Percentiles rank a stretch among this genome's conserved stretches.
Evolutionary conservation across 108 stramenopile genomes (phyloP).

Genomic region (Stephanodiscus triporus): DNA sequence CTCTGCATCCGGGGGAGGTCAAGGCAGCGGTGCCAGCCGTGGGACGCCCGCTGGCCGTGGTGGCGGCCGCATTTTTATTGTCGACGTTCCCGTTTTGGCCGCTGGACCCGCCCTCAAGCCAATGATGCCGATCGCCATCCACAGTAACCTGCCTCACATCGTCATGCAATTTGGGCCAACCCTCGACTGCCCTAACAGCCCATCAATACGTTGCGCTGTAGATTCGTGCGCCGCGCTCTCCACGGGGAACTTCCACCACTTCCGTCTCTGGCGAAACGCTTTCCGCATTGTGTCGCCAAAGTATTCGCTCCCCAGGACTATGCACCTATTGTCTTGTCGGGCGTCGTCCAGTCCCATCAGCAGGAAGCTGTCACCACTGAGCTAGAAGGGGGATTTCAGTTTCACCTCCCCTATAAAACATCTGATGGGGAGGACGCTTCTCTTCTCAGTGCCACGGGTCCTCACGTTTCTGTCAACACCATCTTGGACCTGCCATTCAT

Average conservation of each 20-base stretch:
- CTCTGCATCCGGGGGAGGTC: neutral
- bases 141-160: too few relatives aligned
- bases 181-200: too few relatives aligned
- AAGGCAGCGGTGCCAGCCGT: too few relatives aligned
- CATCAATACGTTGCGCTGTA: too few relatives aligned
- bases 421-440: neutral
- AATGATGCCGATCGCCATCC: too few relatives aligned
- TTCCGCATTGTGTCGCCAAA: neutral
- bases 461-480: conserved; percentile 7
- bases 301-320: neutral
- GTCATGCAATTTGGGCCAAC: too few relatives aligned
- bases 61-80: too few relatives aligned
- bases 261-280: neutral
- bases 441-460: neutral
- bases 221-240: too few relatives aligned
- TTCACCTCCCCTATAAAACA: conserved; percentile 3
- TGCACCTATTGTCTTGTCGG: neutral
- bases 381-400: neutral
- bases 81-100: too few relatives aligned
- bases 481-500: conserved; percentile 17
- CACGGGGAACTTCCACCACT: too few relatives aligned
- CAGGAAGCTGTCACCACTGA: neutral
- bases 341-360: neutral
- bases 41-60: too few relatives aligned
- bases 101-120: too few relatives aligned